Percentiles rank a stretch among this genome's conserved stretches.
phyloP scores from a whole-genome alignment of 2,329 filamentous ascomycete species.

The Hymenotorrendiella dingleyae region DNA sequence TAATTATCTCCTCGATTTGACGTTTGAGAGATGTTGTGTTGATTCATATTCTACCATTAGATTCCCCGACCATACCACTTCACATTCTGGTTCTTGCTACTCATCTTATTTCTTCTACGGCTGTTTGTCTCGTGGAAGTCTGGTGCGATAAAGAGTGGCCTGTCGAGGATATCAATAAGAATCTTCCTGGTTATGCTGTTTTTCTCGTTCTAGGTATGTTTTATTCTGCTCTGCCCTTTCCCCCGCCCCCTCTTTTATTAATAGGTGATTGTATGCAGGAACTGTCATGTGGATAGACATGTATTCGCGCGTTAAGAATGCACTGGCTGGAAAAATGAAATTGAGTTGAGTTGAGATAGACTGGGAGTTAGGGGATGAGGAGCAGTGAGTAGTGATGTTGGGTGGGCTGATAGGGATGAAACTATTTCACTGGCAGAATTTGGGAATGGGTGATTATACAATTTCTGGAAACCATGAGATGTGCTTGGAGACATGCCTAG shows the following conservation, averaged over 20 bases:
- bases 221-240: too few species aligned
- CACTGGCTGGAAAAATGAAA: background rate
- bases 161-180: constrained; percentile 1
- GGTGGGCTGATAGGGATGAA: too few species aligned
- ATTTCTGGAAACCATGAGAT: too few species aligned
- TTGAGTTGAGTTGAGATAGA: too few species aligned
- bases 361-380: too few species aligned
- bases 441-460: too few species aligned
- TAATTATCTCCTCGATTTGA: background rate
- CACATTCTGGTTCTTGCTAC: background rate
- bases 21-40: too few species aligned
- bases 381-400: too few species aligned
- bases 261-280: background rate
- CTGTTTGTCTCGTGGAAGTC: background rate
- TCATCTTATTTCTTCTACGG: background rate
- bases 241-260: background rate
- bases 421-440: too few species aligned
- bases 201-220: background rate
- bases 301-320: background rate
- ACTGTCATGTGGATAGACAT: constrained; percentile 1
- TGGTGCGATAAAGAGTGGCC: constrained; percentile 1
- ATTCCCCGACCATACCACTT: background rate
- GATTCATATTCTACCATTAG: too few species aligned
- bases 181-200: constrained; percentile 1
- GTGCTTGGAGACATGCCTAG: too few species aligned